Evolutionary conservation across 164 flowering plant species (phyloP).

Genomic region (Berberis vulgaris): DNA sequence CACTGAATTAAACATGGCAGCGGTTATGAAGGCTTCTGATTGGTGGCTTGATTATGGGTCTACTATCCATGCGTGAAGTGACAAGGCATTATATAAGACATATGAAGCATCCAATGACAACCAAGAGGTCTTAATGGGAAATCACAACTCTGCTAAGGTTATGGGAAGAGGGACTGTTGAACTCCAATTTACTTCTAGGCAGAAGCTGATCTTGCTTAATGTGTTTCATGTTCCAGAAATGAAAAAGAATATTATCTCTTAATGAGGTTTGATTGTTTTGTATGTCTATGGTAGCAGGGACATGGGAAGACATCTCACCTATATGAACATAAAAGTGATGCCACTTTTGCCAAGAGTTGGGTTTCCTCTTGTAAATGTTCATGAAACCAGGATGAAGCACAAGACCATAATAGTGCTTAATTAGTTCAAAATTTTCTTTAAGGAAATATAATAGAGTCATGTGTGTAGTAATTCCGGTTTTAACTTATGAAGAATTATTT

Average conservation of each 20-base stretch:
- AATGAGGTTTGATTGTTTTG: background rate
- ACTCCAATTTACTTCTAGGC: too few species aligned
- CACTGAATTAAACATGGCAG: too few species aligned
- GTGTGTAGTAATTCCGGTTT: background rate
- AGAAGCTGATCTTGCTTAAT: too few species aligned
- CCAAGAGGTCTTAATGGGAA: too few species aligned
- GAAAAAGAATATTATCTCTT: background rate
- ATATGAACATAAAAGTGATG: conserved; percentile 1
- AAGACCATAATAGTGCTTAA: background rate
- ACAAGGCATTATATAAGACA: too few species aligned
- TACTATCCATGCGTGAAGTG: too few species aligned
- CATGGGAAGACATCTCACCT: background rate
- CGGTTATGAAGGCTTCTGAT: too few species aligned
- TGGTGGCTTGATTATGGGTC: too few species aligned
- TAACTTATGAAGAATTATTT: background rate
- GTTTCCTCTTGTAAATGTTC: background rate
- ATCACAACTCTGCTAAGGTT: too few species aligned
- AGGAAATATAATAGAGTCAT: background rate
- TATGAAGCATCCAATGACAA: too few species aligned
- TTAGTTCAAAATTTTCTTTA: background rate
- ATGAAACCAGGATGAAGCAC: conserved; percentile 1
- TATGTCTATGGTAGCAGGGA: background rate
- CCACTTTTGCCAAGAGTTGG: background rate
- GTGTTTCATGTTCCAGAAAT: too few species aligned
- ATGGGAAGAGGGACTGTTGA: too few species aligned